phyloP scores from a whole-genome alignment of 2,329 filamentous ascomycete genomes.

The Plectosphaerella plurivora region DNA sequence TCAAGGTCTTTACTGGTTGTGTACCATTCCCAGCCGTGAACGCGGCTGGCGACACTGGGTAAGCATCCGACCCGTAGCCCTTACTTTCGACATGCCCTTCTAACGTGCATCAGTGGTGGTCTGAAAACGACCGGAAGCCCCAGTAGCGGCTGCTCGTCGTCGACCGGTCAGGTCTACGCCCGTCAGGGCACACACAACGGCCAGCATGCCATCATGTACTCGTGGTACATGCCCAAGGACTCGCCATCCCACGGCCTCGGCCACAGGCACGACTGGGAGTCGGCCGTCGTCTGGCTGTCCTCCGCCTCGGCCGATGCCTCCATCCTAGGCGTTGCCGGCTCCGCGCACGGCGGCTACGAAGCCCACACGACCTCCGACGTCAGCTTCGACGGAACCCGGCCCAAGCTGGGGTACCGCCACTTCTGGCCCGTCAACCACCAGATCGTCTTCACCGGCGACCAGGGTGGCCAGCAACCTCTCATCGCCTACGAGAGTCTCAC shows the following conservation, averaged over 20 bases:
- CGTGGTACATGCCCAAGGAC: conserved; percentile 37
- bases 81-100: conserved; percentile 19
- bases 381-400: conserved; percentile 18
- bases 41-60: conserved; percentile 52
- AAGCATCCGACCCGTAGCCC: conserved; percentile 12
- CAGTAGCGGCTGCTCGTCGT: conserved; percentile 19
- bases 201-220: conserved; percentile 26
- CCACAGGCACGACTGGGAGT: conserved; percentile 33
- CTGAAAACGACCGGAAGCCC: conserved; percentile 18
- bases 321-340: conserved; percentile 24
- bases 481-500: conserved; percentile 34
- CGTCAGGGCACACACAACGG: conserved; percentile 19
- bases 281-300: conserved; percentile 25
- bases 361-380: conserved; percentile 15
- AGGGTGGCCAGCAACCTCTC: conserved; percentile 31
- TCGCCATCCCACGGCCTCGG: conserved; percentile 26
- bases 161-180: conserved; percentile 28
- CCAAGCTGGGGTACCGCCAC: conserved; percentile 25
- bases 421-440: conserved; percentile 27
- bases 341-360: conserved; percentile 25
- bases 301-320: conserved; percentile 17
- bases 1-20: conserved; percentile 50
- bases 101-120: conserved; percentile 18
- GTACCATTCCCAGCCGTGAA: conserved; percentile 61
- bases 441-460: conserved; percentile 24